These are phyloP conservation scores for Talaromyces sp. DNA, from an alignment of 2,329 filamentous ascomycete species.

Conservation along the genomic window DNA sequence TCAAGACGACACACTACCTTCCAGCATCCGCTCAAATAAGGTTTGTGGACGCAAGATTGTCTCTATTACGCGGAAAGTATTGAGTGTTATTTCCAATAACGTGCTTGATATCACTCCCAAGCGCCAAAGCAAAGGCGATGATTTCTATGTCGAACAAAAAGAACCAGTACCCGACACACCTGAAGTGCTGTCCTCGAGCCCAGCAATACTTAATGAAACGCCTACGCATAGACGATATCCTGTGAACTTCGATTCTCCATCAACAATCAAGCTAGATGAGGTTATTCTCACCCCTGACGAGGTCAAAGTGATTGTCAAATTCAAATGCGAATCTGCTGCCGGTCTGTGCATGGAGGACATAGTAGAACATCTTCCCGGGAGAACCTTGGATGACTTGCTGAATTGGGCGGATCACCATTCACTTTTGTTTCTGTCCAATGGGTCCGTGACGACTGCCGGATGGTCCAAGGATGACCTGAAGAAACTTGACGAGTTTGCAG, in stretches of 20 bases:
- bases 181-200: constrained; percentile 12
- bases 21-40: constrained; percentile 19
- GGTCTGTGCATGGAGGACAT: constrained; percentile 31
- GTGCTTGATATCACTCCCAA: neutral
- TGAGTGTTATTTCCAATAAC: neutral
- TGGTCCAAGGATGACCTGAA: constrained; percentile 31
- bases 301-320: constrained; percentile 29
- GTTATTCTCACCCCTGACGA: constrained; percentile 31
- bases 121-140: neutral
- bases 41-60: neutral
- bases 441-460: constrained; percentile 26
- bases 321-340: constrained; percentile 28
- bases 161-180: constrained; percentile 4
- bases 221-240: constrained; percentile 7
- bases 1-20: constrained; percentile 33
- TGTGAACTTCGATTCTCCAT: constrained; percentile 16
- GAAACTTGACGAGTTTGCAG: constrained; percentile 27
- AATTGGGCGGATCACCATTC: constrained; percentile 32
- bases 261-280: constrained; percentile 20
- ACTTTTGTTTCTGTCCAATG: constrained; percentile 26
- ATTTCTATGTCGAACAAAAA: neutral
- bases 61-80: constrained; percentile 10
- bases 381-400: constrained; percentile 23
- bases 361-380: constrained; percentile 27
- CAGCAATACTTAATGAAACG: neutral